Percentiles rank a stretch among this genome's conserved stretches.
Evolutionary conservation across 208 protist genomes (phyloP).

Genomic region (Porcisia deanei): DNA sequence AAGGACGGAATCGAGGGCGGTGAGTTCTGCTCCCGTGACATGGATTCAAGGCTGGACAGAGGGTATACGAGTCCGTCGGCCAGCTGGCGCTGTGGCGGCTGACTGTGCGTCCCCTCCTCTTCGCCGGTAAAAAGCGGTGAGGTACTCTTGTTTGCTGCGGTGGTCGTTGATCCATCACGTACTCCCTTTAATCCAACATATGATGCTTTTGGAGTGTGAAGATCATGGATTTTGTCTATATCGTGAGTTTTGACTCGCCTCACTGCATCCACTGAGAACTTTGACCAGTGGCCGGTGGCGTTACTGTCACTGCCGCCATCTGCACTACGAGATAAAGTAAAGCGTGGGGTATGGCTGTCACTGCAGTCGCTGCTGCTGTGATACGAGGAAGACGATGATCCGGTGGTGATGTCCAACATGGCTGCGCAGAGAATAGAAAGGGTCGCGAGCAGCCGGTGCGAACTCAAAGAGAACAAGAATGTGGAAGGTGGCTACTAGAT

Average conservation of each 20-base stretch:
- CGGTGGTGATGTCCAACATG: constrained; percentile 26
- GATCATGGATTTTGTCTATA: neutral
- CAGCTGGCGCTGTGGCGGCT: neutral
- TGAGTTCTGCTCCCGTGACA: constrained; percentile 7
- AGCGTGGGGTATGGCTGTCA: neutral
- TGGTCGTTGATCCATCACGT: neutral
- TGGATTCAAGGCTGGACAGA: constrained; percentile 7
- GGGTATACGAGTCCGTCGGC: constrained; percentile 1
- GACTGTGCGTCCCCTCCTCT: neutral
- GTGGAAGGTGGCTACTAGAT: neutral
- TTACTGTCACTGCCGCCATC: neutral
- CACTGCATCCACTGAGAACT: neutral
- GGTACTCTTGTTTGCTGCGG: neutral
- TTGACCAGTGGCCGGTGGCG: neutral
- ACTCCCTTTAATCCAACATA: neutral
- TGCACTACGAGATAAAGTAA: neutral
- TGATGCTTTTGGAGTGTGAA: neutral
- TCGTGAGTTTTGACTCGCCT: neutral
- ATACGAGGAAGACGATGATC: constrained; percentile 24
- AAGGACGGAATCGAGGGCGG: constrained; percentile 10
- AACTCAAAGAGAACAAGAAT: neutral
- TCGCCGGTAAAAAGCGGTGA: neutral
- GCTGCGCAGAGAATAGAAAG: neutral
- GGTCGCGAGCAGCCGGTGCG: neutral
- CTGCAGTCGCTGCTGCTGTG: constrained; percentile 13